These are phyloP conservation scores for Cladorrhinum sp. DNA, from an alignment of 2,329 filamentous ascomycete species.

Conservation along the genomic window DNA sequence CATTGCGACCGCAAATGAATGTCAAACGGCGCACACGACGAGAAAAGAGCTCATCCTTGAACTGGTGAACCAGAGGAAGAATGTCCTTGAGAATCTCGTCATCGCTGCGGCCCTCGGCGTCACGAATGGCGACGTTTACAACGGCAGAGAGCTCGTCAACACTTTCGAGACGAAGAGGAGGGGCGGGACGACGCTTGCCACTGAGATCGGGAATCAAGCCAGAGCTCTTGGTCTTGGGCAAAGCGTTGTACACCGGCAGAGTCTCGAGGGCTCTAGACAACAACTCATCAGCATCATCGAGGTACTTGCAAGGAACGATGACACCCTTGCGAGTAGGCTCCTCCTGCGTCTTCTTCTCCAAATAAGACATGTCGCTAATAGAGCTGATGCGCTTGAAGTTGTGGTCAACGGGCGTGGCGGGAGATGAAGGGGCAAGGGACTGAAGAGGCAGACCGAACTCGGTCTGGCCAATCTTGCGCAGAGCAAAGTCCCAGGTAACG, in stretches of 20 bases:
- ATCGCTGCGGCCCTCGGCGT: conserved; percentile 81
- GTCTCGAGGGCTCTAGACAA: conserved; percentile 80
- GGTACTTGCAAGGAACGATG: conserved; percentile 86
- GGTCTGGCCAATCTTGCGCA: conserved; percentile 87
- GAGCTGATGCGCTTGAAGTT: conserved; percentile 82
- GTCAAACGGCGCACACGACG: conserved; percentile 85
- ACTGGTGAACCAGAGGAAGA: conserved; percentile 69
- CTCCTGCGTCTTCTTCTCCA: conserved; percentile 67
- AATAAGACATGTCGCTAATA: conserved; percentile 93
- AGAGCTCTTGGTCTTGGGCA: conserved; percentile 52
- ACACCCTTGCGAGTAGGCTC: conserved; percentile 89
- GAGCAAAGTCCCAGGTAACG: conserved; percentile 91
- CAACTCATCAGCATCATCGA: conserved; percentile 90
- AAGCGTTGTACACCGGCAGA: conserved; percentile 57
- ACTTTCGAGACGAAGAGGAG: conserved; percentile 51
- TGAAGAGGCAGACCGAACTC: conserved; percentile 82
- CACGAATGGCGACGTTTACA: conserved; percentile 85
- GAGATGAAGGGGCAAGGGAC: conserved; percentile 78
- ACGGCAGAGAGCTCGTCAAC: conserved; percentile 85
- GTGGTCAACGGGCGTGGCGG: conserved; percentile 68
- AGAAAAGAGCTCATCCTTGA: conserved; percentile 78
- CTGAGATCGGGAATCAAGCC: conserved; percentile 70
- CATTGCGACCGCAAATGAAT: conserved; percentile 92
- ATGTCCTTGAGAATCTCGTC: conserved; percentile 76
- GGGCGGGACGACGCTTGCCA: conserved; percentile 64